Conservation (phyloP, 192 early-diverging fungal species). For the Linnemannia exigua region DNA sequence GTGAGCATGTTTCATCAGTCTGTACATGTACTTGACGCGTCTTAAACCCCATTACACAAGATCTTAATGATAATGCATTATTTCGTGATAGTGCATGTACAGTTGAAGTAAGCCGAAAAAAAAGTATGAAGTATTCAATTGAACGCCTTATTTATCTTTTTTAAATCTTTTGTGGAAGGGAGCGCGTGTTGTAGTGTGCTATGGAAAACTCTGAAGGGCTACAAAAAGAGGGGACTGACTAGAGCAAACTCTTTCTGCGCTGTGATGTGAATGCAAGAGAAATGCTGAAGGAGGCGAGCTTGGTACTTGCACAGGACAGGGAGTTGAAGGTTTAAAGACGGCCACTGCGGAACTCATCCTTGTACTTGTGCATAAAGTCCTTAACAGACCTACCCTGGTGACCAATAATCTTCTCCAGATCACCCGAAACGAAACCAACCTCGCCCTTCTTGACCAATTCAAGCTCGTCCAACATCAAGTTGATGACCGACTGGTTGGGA, state of each 20-base stretch:
- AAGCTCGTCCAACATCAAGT: conserved; percentile 32
- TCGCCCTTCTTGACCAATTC: conserved; percentile 28
- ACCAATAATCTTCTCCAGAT: conserved; percentile 37
- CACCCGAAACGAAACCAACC: conserved; percentile 32
- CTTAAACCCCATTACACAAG: neutral
- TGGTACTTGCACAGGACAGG: no score
- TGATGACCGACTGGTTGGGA: conserved; percentile 25
- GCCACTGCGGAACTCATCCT: neutral
- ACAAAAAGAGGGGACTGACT: neutral
- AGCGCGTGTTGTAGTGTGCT: no score
- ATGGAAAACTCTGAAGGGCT: no score
- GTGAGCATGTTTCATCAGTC: neutral
- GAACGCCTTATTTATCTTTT: neutral
- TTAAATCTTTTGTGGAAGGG: no score
- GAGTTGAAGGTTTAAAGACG: neutral
- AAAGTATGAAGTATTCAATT: neutral
- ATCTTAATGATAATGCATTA: neutral
- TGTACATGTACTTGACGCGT: neutral
- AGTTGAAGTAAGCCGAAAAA: neutral
- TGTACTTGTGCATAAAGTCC: conserved; percentile 43
- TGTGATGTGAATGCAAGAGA: no score
- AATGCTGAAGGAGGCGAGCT: no score
- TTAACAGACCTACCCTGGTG: conserved; percentile 15
- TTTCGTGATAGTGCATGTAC: neutral
- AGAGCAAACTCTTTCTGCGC: neutral